These are phyloP conservation scores for Aechmea fasciata DNA, from an alignment of 176 grass and related monocot species.

Conservation along the genomic window DNA sequence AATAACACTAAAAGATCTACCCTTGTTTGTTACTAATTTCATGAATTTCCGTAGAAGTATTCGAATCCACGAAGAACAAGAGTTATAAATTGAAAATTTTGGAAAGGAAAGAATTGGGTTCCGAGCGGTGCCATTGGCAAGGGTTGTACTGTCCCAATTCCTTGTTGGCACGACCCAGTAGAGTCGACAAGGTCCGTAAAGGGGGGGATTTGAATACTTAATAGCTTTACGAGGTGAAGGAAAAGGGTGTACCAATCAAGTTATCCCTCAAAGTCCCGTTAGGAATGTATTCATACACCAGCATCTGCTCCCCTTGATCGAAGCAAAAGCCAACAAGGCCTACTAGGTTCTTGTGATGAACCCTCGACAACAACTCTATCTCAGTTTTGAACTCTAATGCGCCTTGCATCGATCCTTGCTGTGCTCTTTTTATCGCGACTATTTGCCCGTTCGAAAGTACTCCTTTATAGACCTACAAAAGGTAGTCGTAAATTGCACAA, in stretches of 20 bases:
- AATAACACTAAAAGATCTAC: too few relatives aligned
- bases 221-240: not conserved
- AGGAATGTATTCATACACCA: slow-evolving; percentile 74
- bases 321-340: slow-evolving; percentile 74
- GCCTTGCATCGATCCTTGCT: slow-evolving; percentile 80
- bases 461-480: slow-evolving; percentile 72
- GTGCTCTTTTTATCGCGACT: slow-evolving; percentile 70
- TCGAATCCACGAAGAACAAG: too few relatives aligned
- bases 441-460: slow-evolving; percentile 43
- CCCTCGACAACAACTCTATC: slow-evolving; percentile 82
- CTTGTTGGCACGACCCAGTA: too few relatives aligned
- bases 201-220: too few relatives aligned
- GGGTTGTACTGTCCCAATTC: not conserved
- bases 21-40: too few relatives aligned
- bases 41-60: too few relatives aligned
- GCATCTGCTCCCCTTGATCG: slow-evolving; percentile 83
- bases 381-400: slow-evolving; percentile 82
- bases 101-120: too few relatives aligned
- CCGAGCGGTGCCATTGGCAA: too few relatives aligned
- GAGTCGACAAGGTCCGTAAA: too few relatives aligned
- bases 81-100: too few relatives aligned
- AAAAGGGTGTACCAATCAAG: slow-evolving; percentile 42
- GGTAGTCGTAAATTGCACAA: not conserved
- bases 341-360: slow-evolving; percentile 89
- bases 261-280: slow-evolving; percentile 71